phyloP scores from a whole-genome alignment of 148 eudicot genomes.

The Cornus controversa region DNA sequence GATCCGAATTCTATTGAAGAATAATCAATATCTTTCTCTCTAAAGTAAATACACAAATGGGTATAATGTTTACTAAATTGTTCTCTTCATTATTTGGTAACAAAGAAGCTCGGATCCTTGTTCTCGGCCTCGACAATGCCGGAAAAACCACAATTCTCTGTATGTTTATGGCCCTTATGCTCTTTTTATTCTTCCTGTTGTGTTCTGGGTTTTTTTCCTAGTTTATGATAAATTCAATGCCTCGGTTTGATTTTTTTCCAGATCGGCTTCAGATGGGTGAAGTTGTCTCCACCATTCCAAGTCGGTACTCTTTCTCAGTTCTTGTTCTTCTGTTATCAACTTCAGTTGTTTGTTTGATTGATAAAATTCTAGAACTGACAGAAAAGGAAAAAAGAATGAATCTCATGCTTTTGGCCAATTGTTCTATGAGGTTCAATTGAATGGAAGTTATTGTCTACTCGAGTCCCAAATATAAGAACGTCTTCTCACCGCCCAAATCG shows the following conservation, averaged over 20 bases:
- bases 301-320: conserved; percentile 45
- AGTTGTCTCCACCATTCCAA: conserved; percentile 98
- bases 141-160: conserved; percentile 99
- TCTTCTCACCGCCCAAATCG: background rate
- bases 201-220: conserved; percentile 27
- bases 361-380: no score
- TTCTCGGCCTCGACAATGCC: conserved; percentile 97
- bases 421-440: background rate
- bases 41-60: conserved; percentile 44
- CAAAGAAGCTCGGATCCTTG: conserved; percentile 97
- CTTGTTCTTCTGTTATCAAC: background rate
- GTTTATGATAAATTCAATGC: conserved; percentile 12
- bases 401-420: background rate
- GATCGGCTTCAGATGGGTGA: conserved; percentile 99
- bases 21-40: background rate
- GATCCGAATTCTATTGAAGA: conserved; percentile 4
- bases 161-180: conserved; percentile 24
- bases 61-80: conserved; percentile 70
- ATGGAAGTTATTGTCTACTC: background rate
- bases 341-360: background rate
- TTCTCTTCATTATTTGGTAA: conserved; percentile 87
- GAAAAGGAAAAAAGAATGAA: no score
- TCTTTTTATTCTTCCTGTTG: background rate
- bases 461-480: background rate
- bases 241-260: conserved; percentile 31